Base-by-base conservation (phyloP, 73 alveolate species). In the Paramecium biaurelia region DNA sequence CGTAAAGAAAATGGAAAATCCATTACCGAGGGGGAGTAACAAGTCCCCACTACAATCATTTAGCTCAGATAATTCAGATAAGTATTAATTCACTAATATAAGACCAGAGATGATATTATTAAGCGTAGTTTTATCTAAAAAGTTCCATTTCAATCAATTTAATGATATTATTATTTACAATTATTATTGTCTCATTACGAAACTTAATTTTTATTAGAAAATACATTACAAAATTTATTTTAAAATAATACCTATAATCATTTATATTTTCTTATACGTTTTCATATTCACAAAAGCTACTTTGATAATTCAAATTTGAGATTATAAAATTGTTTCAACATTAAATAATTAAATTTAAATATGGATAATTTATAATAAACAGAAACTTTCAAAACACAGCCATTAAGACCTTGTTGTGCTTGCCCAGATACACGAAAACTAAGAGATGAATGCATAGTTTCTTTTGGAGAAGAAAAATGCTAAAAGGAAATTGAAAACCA, bases 321-420 rank as follows among this genome's bases (percentile, higher is more conserved):
- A 38, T 38, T 38, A 38, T 53, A 53, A 53, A 53, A 53, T 53
- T n/a, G 34, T 53, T 18, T 53, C 68, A n/a, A 53, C 68, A 15
- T 53, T 63, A 18, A 79, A n/a, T 79, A 79, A 79, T 79, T 30
- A 79, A 79, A 79, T 30, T 23, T 79, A 79, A 24, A 38, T 41
- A 79, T 79, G 90, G 90, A 63, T 41, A 79, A 79, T 79, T 8
- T 76, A 43, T 15, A 79, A 72, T 72, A 63, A 18, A 32, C 1
- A 8, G 5, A 72, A 42, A 56, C n/a, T 23, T 4, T 18, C 4
- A 49, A 18, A 41, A 72, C n/a, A 41, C 43, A 37, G 45, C 92
- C 67, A 5, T 90, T 74, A 85, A 92, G 76, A 92, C 95, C 97
- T 4, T 93, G 97, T 34, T 93, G 97, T 72, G 95, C 92, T 15